phyloP scores from a whole-genome alignment of 1,284 basidiomycete species.

The Papiliotrema nemorosa region DNA sequence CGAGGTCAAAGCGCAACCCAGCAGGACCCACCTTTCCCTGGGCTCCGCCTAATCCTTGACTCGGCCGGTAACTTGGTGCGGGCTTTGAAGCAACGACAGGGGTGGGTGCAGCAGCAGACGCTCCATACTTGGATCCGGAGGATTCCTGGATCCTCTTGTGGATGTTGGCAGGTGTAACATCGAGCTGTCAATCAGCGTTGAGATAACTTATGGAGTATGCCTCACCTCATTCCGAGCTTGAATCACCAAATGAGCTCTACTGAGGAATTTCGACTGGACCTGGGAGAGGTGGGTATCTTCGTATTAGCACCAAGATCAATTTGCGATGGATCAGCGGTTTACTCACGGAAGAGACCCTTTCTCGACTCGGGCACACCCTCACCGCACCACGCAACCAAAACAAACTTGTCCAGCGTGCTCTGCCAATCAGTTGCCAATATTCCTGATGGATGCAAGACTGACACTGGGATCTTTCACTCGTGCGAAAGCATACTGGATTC shows the following conservation, averaged over 20 bases:
- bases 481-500: constrained; percentile 91
- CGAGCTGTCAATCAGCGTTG: constrained; percentile 55
- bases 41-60: constrained; percentile 42
- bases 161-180: constrained; percentile 73
- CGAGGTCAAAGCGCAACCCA: too few species aligned
- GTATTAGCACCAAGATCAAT: background rate
- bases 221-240: constrained; percentile 84
- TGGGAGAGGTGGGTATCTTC: constrained; percentile 74
- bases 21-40: constrained; percentile 41
- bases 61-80: constrained; percentile 39
- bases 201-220: background rate
- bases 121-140: constrained; percentile 80
- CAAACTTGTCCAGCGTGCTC: constrained; percentile 86
- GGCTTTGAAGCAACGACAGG: constrained; percentile 27
- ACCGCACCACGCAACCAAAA: constrained; percentile 88
- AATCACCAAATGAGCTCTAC: constrained; percentile 83
- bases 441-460: constrained; percentile 24
- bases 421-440: constrained; percentile 38
- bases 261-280: constrained; percentile 71
- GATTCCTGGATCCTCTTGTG: constrained; percentile 85
- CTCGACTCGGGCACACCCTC: constrained; percentile 89
- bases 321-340: background rate
- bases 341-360: constrained; percentile 81
- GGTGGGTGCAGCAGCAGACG: constrained; percentile 12
- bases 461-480: constrained; percentile 85